Conservation (phyloP, 139 green algal species). For the Micractinium conductrix region DNA sequence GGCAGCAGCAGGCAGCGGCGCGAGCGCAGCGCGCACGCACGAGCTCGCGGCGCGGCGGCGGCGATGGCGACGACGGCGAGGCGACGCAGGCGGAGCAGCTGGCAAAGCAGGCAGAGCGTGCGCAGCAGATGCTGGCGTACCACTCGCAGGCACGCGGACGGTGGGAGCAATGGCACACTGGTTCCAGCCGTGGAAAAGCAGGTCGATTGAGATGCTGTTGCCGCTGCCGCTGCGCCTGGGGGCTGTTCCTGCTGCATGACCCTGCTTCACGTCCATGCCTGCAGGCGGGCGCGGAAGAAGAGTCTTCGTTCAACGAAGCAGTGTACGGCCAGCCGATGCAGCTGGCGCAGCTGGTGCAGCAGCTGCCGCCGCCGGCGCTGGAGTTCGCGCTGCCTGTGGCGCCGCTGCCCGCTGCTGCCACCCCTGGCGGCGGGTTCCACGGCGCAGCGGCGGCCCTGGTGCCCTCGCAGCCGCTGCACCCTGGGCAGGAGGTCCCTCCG, state of each 20-base stretch:
- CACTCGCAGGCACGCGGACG: neutral
- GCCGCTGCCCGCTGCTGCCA: neutral
- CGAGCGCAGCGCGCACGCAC: conserved; percentile 34
- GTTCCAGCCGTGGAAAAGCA: neutral
- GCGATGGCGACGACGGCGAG: conserved; percentile 7
- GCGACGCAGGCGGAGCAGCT: conserved; percentile 4
- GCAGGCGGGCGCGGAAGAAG: conserved; percentile 15
- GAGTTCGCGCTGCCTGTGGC: neutral
- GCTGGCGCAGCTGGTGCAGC: neutral
- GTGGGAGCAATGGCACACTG: neutral
- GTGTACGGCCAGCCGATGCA: conserved; percentile 30
- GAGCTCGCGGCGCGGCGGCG: neutral
- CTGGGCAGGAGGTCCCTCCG: conserved; percentile 15
- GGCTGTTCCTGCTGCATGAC: neutral
- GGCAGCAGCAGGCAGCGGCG: conserved; percentile 50
- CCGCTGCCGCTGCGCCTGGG: no score
- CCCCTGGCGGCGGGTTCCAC: no score
- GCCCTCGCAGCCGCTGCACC: conserved; percentile 18
- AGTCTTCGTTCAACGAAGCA: conserved; percentile 35
- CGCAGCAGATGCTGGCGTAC: conserved; percentile 34
- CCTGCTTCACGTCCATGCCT: neutral
- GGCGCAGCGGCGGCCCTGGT: neutral
- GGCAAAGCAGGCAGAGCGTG: conserved; percentile 32
- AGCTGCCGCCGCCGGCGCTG: no score
- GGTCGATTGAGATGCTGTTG: no score